A percentile compares a stretch with the other conserved stretches of the same genome.
Conservation (phyloP, 139 green algal species). For the Diplosphaera chodatii region DNA sequence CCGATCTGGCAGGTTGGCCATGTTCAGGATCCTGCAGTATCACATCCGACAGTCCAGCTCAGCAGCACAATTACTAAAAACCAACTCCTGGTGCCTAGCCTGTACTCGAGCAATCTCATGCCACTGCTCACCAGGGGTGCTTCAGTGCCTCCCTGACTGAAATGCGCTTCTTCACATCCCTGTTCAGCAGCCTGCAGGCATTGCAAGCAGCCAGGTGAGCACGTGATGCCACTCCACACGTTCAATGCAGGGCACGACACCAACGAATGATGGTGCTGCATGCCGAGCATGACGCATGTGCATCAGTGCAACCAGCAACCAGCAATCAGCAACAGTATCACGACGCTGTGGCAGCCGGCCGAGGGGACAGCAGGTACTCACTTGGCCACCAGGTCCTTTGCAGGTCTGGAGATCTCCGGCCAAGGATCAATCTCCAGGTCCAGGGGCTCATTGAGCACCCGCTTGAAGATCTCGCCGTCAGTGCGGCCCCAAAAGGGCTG, state of each 20-base stretch:
- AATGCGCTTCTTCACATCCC: constrained; percentile 18
- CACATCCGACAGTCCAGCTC: no score
- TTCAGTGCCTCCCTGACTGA: constrained; percentile 6
- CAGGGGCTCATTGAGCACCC: neutral
- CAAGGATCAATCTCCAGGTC: constrained; percentile 20
- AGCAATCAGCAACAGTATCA: no score
- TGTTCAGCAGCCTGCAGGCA: constrained; percentile 8
- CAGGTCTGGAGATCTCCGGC: constrained; percentile 6
- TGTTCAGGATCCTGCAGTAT: neutral
- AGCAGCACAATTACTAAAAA: no score
- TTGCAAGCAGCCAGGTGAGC: no score
- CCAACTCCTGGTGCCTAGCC: no score
- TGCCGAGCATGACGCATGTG: no score
- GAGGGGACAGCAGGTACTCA: neutral
- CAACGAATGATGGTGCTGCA: no score
- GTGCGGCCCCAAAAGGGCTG: constrained; percentile 30
- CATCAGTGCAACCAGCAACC: no score
- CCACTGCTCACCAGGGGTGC: constrained; percentile 30
- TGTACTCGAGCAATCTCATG: no score
- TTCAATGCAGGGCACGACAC: no score
- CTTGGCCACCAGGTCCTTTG: constrained; percentile 22
- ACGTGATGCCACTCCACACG: no score
- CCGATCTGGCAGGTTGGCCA: constrained; percentile 1
- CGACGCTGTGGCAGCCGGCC: no score
- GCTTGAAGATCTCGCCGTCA: constrained; percentile 25